Conservation (phyloP, 2,329 filamentous ascomycete genomes). For the Alternaria arborescens region DNA sequence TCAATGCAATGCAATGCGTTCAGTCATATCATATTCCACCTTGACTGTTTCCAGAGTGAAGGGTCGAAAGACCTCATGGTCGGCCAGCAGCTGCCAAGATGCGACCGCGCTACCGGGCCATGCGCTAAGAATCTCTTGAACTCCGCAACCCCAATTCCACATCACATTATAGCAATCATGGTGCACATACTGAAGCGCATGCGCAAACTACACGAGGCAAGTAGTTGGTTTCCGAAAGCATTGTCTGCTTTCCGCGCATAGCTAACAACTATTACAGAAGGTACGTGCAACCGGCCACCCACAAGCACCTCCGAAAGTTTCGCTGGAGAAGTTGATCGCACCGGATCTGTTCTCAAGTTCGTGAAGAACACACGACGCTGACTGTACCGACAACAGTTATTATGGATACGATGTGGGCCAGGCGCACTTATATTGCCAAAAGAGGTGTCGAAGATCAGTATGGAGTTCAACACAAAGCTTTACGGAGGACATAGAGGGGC, state of each 20-base stretch:
- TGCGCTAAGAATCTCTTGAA: constrained; percentile 37
- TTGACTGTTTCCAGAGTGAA: background rate
- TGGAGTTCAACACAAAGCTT: constrained; percentile 72
- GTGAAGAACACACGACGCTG: constrained; percentile 6
- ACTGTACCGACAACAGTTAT: constrained; percentile 62
- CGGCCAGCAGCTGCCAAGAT: constrained; percentile 20
- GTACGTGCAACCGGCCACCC: constrained; percentile 33
- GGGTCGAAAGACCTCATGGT: background rate
- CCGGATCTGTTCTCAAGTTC: background rate
- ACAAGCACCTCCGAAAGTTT: constrained; percentile 27
- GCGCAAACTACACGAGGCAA: constrained; percentile 76
- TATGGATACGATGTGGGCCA: constrained; percentile 78
- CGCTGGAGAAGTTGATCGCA: background rate
- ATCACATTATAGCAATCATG: constrained; percentile 53
- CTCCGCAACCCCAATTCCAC: constrained; percentile 28
- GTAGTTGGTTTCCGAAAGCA: constrained; percentile 41
- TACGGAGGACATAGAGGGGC: constrained; percentile 76
- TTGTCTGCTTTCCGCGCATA: constrained; percentile 1
- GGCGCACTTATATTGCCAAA: constrained; percentile 83
- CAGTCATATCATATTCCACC: background rate
- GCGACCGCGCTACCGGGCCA: constrained; percentile 17
- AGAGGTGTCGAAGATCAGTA: constrained; percentile 76
- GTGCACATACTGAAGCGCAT: constrained; percentile 72
- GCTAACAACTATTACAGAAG: constrained; percentile 43
- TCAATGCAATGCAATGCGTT: constrained; percentile 1